Conservation (phyloP, 805 yeast genomes). For the Grigorovia yakushimaensis region DNA sequence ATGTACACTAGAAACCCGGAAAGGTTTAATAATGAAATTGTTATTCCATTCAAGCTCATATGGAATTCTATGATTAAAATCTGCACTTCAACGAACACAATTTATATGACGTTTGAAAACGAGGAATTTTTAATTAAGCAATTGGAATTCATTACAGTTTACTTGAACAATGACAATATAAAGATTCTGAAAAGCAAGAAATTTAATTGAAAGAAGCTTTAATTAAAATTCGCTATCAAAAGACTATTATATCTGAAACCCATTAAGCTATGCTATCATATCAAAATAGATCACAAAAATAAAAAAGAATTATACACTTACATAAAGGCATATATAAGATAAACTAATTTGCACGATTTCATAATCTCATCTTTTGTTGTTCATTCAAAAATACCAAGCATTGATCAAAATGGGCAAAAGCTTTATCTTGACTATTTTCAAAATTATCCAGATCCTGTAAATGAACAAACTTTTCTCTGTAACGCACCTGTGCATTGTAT, state of each 20-base stretch:
- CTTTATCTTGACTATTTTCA: neutral
- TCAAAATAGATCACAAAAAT: too few relatives aligned
- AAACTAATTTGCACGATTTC: neutral
- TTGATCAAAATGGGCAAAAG: conserved; percentile 16
- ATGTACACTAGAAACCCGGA: neutral
- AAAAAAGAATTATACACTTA: neutral
- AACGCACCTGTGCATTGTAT: neutral
- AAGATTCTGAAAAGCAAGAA: neutral
- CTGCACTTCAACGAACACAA: neutral
- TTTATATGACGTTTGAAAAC: conserved; percentile 1
- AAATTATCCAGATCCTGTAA: conserved; percentile 3
- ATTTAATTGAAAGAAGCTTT: neutral
- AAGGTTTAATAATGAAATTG: neutral
- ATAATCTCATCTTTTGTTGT: conserved; percentile 17
- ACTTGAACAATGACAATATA: neutral
- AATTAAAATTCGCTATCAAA: neutral
- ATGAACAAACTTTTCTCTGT: conserved; percentile 12
- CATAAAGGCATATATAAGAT: too few relatives aligned
- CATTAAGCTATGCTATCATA: neutral
- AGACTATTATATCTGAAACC: too few relatives aligned
- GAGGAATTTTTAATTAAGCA: neutral
- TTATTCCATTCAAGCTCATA: neutral
- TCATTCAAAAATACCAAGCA: conserved; percentile 20
- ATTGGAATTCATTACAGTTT: neutral
- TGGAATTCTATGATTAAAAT: neutral